Base-by-base conservation (phyloP, 345 rosid species). In the Aquilaria malaccensis region DNA sequence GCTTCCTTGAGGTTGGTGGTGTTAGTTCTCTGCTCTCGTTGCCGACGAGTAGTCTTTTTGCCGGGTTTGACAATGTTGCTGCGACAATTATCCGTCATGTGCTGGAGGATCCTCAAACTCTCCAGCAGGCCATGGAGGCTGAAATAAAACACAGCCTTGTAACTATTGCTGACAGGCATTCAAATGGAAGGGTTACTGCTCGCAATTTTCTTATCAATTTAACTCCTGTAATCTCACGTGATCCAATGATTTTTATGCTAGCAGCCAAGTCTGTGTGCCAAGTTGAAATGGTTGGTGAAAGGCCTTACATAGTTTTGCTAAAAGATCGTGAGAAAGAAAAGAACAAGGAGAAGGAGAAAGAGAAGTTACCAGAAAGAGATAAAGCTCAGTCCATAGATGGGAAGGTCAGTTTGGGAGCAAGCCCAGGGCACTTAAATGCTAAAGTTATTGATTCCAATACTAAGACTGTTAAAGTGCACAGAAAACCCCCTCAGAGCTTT, bases 91-190 rank as follows among this genome's bases (percentile, higher is more conserved):
- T 89, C 74, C 88, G 95, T 50, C 96, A 92, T 55, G 81, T 87
- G 69, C 93, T 92, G 65, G 98, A 92, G 74, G 98, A 92, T 82
- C 91, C 98, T 33, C 92, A 85, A 72, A 92, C 98, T 64, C 87
- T 92, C 58, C 96, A 88, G 82, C 98, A 83, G 73, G 95, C 96
- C 48, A 92, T 92, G 98, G 96, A 92, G 82, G 83, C 89, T 76
- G 98, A 89, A 79, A 92, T 92, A 74, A 83, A 76, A 74, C 97
- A 85, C 72, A 85, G 73, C 66, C 86, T 89, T 68, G 80, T 82
- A 55, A 79, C 88, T 70, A 85, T 84, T 66, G 89, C 97, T 52
- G 87, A 81, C 68, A 82, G 97, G 73, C 91, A 93, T 74, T 63
- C 91, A 33, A 87, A 76, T 75, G 91, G 89, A 45, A 83, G 96